A percentile compares a stretch with the other conserved stretches of the same genome.
These are phyloP conservation scores for Arbutus unedo DNA, from an alignment of 148 eudicot species.

Conservation along the genomic window DNA sequence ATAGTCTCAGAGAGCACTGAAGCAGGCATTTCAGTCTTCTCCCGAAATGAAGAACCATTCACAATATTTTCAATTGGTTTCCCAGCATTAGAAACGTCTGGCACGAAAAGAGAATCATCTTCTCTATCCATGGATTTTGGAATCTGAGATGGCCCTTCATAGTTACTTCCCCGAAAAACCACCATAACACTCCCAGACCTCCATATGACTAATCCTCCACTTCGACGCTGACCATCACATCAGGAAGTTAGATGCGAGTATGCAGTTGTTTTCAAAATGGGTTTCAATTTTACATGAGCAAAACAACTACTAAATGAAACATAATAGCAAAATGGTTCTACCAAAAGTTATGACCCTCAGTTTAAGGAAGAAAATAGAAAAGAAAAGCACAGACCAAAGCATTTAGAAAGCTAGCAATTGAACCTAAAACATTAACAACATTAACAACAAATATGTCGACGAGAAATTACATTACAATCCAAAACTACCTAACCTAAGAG, in stretches of 20 bases:
- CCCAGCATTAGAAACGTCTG: conserved; percentile 49
- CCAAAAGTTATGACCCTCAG: neutral
- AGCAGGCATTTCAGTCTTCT: conserved; percentile 27
- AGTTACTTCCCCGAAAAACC: conserved; percentile 81
- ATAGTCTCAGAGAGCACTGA: conserved; percentile 35
- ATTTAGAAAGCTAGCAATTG: neutral
- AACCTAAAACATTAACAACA: neutral
- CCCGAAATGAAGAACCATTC: conserved; percentile 23
- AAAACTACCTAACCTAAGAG: neutral
- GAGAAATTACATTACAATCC: neutral
- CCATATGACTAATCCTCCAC: conserved; percentile 89
- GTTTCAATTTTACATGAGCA: neutral
- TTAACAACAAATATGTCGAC: neutral
- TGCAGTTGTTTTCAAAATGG: neutral
- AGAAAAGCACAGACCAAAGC: neutral
- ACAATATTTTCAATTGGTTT: conserved; percentile 18
- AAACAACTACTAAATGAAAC: neutral
- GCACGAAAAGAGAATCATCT: conserved; percentile 38
- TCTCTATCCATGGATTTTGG: conserved; percentile 30
- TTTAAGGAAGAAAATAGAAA: neutral
- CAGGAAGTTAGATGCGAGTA: conserved; percentile 2
- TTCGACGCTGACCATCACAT: conserved; percentile 69
- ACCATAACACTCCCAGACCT: conserved; percentile 98
- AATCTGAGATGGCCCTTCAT: conserved; percentile 62
- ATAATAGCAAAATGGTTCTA: neutral